Percentiles rank a stretch among this genome's conserved stretches.
Conservation (phyloP, 257 asterid species). For the Nicotiana sylvestris region DNA sequence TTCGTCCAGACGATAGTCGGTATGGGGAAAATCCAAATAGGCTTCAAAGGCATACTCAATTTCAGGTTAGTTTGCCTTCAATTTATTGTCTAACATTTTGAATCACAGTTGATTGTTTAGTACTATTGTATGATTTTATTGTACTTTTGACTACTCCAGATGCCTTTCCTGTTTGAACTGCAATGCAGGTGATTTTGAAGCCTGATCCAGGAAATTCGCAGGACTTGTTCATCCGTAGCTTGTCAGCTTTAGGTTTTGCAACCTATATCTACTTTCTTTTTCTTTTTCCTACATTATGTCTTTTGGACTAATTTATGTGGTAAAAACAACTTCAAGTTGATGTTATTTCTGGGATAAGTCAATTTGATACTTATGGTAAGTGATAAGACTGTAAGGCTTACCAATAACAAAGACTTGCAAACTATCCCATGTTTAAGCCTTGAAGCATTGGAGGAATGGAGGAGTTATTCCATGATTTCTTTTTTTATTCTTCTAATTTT, state of each 20-base stretch:
- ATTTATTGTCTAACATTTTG: not conserved
- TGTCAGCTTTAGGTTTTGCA: constrained; percentile 84
- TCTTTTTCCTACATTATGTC: not conserved
- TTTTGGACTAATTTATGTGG: not conserved
- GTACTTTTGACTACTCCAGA: not conserved
- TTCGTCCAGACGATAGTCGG: constrained; percentile 98
- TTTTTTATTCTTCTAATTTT: not conserved
- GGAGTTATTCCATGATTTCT: not conserved
- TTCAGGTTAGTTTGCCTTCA: constrained; percentile 54
- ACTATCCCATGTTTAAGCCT: not conserved
- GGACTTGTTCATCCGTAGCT: constrained; percentile 90
- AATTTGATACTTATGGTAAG: not conserved
- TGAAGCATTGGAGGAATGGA: not conserved
- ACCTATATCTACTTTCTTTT: not conserved
- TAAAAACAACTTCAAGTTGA: not conserved
- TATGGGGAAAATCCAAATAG: constrained; percentile 99
- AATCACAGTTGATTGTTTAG: not conserved
- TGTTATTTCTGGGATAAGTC: not conserved
- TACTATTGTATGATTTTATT: not conserved
- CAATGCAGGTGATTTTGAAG: constrained; percentile 87
- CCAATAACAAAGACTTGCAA: not conserved
- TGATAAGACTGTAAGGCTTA: not conserved
- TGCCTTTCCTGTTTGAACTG: constrained; percentile 26
- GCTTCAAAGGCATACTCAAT: constrained; percentile 97
- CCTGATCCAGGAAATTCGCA: constrained; percentile 99